These are phyloP conservation scores for Oryza meridionalis DNA, from an alignment of 176 grass and related monocot species.

Conservation along the genomic window DNA sequence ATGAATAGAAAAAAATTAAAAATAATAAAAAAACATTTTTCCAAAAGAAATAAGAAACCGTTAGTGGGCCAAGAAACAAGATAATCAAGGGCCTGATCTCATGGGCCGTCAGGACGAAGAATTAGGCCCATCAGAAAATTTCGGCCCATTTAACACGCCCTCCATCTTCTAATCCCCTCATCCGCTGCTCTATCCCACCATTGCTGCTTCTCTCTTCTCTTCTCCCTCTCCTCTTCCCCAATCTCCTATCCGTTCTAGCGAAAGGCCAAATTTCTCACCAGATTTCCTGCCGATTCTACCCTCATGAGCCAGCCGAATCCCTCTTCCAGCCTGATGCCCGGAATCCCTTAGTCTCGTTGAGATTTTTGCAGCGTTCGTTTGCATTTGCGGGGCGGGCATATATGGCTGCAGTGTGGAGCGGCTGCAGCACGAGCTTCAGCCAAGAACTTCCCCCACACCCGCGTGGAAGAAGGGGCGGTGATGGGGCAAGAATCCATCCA, in stretches of 20 bases:
- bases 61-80: not conserved
- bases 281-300: not conserved
- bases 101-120: not conserved
- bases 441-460: slow-evolving; percentile 13
- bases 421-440: slow-evolving; percentile 50
- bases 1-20: too few species aligned
- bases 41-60: too few species aligned
- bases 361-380: not conserved
- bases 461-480: not conserved
- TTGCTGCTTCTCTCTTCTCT: not conserved
- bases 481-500: not conserved
- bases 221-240: not conserved
- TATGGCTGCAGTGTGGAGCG: slow-evolving; percentile 57
- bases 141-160: not conserved
- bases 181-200: not conserved
- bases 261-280: not conserved
- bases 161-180: slow-evolving; percentile 12
- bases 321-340: not conserved
- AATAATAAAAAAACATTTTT: too few species aligned
- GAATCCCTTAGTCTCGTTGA: not conserved
- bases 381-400: not conserved
- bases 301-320: not conserved
- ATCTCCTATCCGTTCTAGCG: not conserved
- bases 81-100: not conserved
- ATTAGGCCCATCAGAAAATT: not conserved